A percentile compares a stretch with the other conserved stretches of the same genome.
Evolutionary conservation across 805 yeast genomes (phyloP).

Genomic region (Monosporozyma unispora): DNA sequence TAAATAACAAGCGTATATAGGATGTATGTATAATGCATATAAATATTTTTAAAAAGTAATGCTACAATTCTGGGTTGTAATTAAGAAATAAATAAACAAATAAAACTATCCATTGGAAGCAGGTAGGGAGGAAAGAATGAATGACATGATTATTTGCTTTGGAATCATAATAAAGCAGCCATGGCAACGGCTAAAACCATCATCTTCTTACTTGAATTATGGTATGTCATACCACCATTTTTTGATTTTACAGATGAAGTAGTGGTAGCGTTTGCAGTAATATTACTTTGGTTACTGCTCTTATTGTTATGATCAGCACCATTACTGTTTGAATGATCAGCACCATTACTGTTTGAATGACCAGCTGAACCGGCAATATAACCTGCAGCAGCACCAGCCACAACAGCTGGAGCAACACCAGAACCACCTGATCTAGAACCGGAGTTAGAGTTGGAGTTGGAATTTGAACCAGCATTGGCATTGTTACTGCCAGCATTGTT

Average conservation of each 20-base stretch:
- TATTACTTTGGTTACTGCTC: not conserved
- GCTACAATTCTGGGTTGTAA: not conserved
- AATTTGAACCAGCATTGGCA: slow-evolving; percentile 1
- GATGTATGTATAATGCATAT: too few species aligned
- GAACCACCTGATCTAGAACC: slow-evolving; percentile 1
- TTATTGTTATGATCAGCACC: too few species aligned
- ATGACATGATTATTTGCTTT: not conserved
- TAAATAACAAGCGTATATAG: too few species aligned
- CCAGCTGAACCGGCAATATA: not conserved
- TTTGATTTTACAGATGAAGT: slow-evolving; percentile 1
- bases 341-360: slow-evolving; percentile 23
- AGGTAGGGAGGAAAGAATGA: not conserved
- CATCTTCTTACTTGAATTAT: not conserved
- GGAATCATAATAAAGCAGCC: not conserved
- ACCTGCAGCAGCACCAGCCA: slow-evolving; percentile 5
- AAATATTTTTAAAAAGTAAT: not conserved
- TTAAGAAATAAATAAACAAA: not conserved
- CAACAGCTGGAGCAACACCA: slow-evolving; percentile 3
- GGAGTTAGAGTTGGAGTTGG: slow-evolving; percentile 3
- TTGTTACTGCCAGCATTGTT: not conserved
- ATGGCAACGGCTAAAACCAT: not conserved
- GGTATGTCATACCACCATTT: not conserved
- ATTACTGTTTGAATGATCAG: slow-evolving; percentile 20
- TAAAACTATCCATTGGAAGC: not conserved
- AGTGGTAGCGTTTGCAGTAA: not conserved